A percentile compares a stretch with the other conserved stretches of the same genome.
phyloP scores from a whole-genome alignment of 768 basidiomycete genomes.

The Boletales sp. region DNA sequence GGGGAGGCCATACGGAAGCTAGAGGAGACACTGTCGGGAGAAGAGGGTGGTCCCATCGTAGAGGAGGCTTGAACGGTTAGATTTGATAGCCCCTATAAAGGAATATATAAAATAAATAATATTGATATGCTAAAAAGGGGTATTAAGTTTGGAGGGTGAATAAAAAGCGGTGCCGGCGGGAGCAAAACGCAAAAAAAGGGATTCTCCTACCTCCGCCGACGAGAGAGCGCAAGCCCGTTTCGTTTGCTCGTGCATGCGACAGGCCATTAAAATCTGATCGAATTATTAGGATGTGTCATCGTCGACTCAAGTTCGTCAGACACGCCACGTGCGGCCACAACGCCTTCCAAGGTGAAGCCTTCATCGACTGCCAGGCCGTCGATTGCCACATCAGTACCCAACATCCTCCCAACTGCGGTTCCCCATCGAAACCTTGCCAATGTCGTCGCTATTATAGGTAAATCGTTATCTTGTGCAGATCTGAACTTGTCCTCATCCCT shows the following conservation, averaged over 20 bases:
- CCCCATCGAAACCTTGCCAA: slow-evolving; percentile 31
- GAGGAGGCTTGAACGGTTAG: too few relatives aligned
- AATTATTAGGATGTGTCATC: slow-evolving; percentile 54
- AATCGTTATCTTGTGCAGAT: slow-evolving; percentile 11
- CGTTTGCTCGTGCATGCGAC: background rate
- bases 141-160: background rate
- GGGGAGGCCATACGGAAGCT: slow-evolving; percentile 77
- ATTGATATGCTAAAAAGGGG: too few relatives aligned
- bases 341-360: slow-evolving; percentile 39
- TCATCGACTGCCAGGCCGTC: slow-evolving; percentile 49
- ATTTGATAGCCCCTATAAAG: too few relatives aligned
- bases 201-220: slow-evolving; percentile 57
- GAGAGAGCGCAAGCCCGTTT: slow-evolving; percentile 17
- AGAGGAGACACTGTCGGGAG: slow-evolving; percentile 43
- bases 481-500: background rate
- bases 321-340: slow-evolving; percentile 55
- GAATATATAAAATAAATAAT: too few relatives aligned
- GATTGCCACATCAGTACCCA: slow-evolving; percentile 45
- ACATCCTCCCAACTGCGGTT: slow-evolving; percentile 48
- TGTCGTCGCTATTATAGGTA: slow-evolving; percentile 60
- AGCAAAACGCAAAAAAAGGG: slow-evolving; percentile 2
- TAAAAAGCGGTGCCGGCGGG: slow-evolving; percentile 16
- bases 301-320: slow-evolving; percentile 50
- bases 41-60: too few relatives aligned
- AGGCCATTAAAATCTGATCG: background rate